These are phyloP conservation scores for Hypoxylon sp. DNA, from an alignment of 2,329 filamentous ascomycete genomes.

Conservation along the genomic window DNA sequence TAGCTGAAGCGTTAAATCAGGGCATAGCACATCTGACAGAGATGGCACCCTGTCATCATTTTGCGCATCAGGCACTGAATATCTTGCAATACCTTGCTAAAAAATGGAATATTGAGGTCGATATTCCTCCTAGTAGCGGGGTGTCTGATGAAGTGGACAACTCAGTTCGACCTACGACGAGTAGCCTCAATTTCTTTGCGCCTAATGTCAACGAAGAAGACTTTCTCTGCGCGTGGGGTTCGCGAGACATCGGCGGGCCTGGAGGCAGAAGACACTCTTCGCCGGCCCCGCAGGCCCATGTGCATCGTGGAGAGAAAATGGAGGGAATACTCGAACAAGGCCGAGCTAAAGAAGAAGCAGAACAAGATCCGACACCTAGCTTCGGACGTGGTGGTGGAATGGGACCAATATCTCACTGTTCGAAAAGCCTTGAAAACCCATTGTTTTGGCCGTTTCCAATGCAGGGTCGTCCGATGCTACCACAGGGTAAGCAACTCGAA, in stretches of 20 bases:
- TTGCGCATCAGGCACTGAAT: slow-evolving; percentile 72
- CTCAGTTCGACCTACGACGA: slow-evolving; percentile 64
- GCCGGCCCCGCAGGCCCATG: slow-evolving; percentile 33
- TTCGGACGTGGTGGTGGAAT: slow-evolving; percentile 36
- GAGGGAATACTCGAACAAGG: slow-evolving; percentile 43
- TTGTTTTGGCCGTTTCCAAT: slow-evolving; percentile 74
- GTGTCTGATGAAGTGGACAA: slow-evolving; percentile 57
- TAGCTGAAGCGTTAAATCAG: slow-evolving; percentile 64
- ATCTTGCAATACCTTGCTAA: slow-evolving; percentile 71
- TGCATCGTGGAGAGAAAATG: slow-evolving; percentile 43
- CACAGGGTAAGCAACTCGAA: slow-evolving; percentile 63
- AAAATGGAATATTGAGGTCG: slow-evolving; percentile 72
- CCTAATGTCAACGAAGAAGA: slow-evolving; percentile 66
- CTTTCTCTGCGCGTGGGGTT: slow-evolving; percentile 65
- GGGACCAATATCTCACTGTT: slow-evolving; percentile 41
- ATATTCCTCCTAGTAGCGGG: slow-evolving; percentile 56
- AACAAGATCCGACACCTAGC: slow-evolving; percentile 30
- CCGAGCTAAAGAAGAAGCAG: slow-evolving; percentile 27
- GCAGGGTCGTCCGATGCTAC: slow-evolving; percentile 70
- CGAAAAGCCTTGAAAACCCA: slow-evolving; percentile 65
- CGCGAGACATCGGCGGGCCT: slow-evolving; percentile 32
- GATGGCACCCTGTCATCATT: slow-evolving; percentile 74
- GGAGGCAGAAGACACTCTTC: slow-evolving; percentile 23
- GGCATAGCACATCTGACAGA: slow-evolving; percentile 72
- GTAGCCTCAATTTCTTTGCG: slow-evolving; percentile 71